Percentiles rank a stretch among this genome's conserved stretches.
Evolutionary conservation across 2,329 filamentous ascomycete genomes (phyloP).

Genomic region (Thielaviopsis populi): DNA sequence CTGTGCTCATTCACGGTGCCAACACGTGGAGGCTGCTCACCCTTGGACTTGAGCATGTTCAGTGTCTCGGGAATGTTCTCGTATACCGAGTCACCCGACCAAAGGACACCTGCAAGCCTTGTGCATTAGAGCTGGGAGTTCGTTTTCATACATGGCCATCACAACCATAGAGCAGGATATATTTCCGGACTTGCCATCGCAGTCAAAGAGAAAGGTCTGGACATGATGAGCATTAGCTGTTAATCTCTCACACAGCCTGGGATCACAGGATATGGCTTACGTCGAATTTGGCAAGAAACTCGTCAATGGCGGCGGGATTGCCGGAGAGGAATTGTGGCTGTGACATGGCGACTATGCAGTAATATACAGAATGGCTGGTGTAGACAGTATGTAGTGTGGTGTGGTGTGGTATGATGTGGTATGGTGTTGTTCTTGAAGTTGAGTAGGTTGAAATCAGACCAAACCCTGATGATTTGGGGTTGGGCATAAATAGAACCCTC

Average conservation of each 20-base stretch:
- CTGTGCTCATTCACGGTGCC: background rate
- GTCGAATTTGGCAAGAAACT: slow-evolving; percentile 84
- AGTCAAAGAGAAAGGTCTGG: slow-evolving; percentile 87
- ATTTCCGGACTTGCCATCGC: slow-evolving; percentile 55
- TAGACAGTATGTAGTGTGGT: background rate
- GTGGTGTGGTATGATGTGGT: background rate
- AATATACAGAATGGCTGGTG: background rate
- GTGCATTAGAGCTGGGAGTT: background rate
- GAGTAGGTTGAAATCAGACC: background rate
- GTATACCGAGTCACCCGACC: slow-evolving; percentile 87
- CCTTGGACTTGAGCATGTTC: slow-evolving; percentile 64
- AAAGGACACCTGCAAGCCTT: slow-evolving; percentile 59
- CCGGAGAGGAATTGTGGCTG: slow-evolving; percentile 58
- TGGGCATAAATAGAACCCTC: background rate
- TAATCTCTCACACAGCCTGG: background rate
- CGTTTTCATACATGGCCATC: background rate
- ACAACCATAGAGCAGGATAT: background rate
- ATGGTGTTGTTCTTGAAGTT: background rate
- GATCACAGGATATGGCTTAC: slow-evolving; percentile 40
- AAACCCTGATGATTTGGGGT: background rate
- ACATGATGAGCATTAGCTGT: background rate
- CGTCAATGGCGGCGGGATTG: slow-evolving; percentile 58
- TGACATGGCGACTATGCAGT: slow-evolving; percentile 21
- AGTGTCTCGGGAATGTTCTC: slow-evolving; percentile 74
- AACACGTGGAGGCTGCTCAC: slow-evolving; percentile 28